Conservation (phyloP, 2,329 filamentous ascomycete genomes). For the Gliomastix tumulicola region DNA sequence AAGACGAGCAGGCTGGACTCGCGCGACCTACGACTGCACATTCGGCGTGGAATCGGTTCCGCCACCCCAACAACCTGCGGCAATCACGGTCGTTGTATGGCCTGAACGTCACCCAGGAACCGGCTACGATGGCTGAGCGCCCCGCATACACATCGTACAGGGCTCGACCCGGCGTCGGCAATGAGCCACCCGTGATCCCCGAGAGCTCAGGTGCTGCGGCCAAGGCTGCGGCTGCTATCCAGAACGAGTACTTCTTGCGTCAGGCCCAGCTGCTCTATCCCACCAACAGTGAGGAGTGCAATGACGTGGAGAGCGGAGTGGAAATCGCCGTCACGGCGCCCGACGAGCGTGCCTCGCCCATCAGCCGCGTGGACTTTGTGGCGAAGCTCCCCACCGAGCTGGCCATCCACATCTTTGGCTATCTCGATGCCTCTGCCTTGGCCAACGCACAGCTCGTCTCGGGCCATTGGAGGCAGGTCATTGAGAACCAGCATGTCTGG, state of each 20-base stretch:
- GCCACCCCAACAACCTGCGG: constrained; percentile 18
- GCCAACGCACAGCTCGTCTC: constrained; percentile 43
- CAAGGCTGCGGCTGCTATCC: constrained; percentile 52
- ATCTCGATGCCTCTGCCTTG: constrained; percentile 47
- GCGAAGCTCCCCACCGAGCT: constrained; percentile 48
- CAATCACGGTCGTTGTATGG: constrained; percentile 38
- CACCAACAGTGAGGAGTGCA: constrained; percentile 34
- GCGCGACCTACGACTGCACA: constrained; percentile 38
- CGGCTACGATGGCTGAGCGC: constrained; percentile 11
- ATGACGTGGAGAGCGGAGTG: constrained; percentile 58
- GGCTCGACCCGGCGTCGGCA: constrained; percentile 38
- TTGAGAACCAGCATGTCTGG: constrained; percentile 53
- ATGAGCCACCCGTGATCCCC: constrained; percentile 54
- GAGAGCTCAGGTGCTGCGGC: constrained; percentile 53
- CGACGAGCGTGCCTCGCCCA: constrained; percentile 28
- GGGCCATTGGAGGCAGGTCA: constrained; percentile 37
- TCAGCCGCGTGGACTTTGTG: constrained; percentile 53
- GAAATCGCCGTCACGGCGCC: constrained; percentile 47
- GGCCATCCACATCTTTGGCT: constrained; percentile 49
- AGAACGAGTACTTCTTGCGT: constrained; percentile 41
- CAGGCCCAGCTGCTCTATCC: constrained; percentile 22
- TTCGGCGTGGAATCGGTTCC: constrained; percentile 28
- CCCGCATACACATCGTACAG: constrained; percentile 19
- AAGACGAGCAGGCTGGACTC: constrained; percentile 14
- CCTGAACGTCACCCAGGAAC: constrained; percentile 22